Evolutionary conservation across 352 stramenopile genomes (phyloP).

Genomic region (Phytophthora capsici): DNA sequence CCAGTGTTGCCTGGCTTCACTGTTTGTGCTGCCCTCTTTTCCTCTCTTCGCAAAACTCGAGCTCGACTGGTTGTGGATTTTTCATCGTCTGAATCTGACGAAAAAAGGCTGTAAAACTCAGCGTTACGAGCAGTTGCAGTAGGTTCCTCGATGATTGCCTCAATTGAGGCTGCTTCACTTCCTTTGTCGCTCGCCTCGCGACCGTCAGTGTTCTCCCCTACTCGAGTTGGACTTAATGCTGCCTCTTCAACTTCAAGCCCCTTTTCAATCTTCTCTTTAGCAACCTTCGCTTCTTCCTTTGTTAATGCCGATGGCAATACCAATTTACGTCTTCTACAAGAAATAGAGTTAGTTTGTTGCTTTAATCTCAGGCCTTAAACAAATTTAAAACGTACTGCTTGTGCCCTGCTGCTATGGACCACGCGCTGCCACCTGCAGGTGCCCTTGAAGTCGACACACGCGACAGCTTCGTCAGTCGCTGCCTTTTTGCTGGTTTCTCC

Average conservation of each 20-base stretch:
- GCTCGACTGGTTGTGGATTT: neutral
- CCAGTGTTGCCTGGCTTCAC: neutral
- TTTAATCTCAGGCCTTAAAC: neutral
- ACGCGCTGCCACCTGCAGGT: conserved; percentile 19
- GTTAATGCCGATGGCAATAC: conserved; percentile 46
- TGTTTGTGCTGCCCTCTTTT: conserved; percentile 16
- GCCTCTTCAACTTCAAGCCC: conserved; percentile 34
- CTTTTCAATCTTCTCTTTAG: conserved; percentile 48
- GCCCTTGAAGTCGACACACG: conserved; percentile 12
- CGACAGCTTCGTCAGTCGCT: conserved; percentile 22
- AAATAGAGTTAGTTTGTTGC: neutral
- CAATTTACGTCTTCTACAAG: conserved; percentile 18
- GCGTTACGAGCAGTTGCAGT: conserved; percentile 25
- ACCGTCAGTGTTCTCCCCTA: neutral
- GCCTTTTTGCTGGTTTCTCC: conserved; percentile 27
- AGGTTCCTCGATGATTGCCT: conserved; percentile 5
- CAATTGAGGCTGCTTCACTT: neutral
- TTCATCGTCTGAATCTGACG: conserved; percentile 38
- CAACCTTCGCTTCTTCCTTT: conserved; percentile 36
- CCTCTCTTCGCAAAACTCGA: conserved; percentile 10
- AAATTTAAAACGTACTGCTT: conserved; percentile 26
- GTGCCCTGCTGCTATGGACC: conserved; percentile 17
- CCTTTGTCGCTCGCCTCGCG: conserved; percentile 4
- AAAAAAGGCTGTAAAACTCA: conserved; percentile 30
- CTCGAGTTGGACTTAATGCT: neutral